Percentiles rank a stretch among this genome's conserved stretches.
Conservation (phyloP, 345 rosid genomes). For the Streptanthus diversifolius region DNA sequence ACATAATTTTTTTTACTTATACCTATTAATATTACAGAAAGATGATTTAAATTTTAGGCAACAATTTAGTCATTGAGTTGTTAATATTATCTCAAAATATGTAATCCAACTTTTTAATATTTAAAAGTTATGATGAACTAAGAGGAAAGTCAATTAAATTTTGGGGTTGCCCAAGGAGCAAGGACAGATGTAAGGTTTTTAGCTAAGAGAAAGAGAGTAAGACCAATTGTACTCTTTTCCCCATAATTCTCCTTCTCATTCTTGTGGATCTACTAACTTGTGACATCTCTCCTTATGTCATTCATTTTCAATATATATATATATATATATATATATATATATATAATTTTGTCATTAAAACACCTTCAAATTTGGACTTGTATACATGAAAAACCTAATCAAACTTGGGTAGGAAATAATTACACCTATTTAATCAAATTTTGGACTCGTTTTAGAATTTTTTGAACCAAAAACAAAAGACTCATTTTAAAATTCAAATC, state of each 20-base stretch:
- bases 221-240: constrained; percentile 22
- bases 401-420: background rate
- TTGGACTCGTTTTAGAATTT: background rate
- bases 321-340: background rate
- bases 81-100: background rate
- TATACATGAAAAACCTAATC: background rate
- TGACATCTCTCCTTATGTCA: constrained; percentile 4
- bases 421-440: background rate
- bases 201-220: constrained; percentile 16
- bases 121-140: background rate
- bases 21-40: background rate
- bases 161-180: constrained; percentile 16
- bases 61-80: background rate
- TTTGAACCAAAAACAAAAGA: background rate
- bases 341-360: background rate
- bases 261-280: constrained; percentile 17
- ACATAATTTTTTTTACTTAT: background rate
- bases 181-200: constrained; percentile 20
- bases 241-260: constrained; percentile 26
- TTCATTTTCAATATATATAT: background rate
- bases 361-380: background rate
- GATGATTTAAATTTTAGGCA: background rate
- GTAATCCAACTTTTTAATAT: no score
- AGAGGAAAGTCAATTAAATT: constrained; percentile 19
- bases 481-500: background rate